Base-by-base conservation (phyloP, 1,139 yeast species). In the Spathaspora sp. region DNA sequence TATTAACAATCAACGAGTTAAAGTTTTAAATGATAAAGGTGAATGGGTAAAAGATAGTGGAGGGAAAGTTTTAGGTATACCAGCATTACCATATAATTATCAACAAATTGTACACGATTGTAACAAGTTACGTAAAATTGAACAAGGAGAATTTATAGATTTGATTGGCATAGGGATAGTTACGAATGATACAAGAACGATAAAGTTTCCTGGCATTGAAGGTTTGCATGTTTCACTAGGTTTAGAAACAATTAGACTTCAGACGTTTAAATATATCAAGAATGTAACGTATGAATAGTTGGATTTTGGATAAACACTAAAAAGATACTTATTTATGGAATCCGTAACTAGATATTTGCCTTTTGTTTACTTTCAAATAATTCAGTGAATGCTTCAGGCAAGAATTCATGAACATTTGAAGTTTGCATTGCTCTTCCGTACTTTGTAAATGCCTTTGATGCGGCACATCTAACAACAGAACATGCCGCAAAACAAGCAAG, bases 361-460 rank as follows among this genome's bases (percentile, higher is more conserved):
- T 31, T 31, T 4, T 31, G 16, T 5, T 31, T 31, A 13, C 36
- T 27, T 29, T 59, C 70, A 55, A 79, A 83, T 7, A 84, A 57
- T 38, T 76, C 78, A n/a, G 58, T 57, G 57, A 76, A 89, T 0
- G 93, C 84, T 9, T 70, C 71, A 1, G 89, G 87, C 23, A 91
- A 81, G 50, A 74, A 77, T 46, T 78, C 75, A 51, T 90, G 90
- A 24, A 93, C 68, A 61, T 90, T 88, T 2, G 91, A 81, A 0
- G 99, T 89, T 59, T 89, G 89, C 86, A 90, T 84, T 4, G 95
- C 78, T 44, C 99, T 71, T 2, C 89, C 89, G 49, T 82, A 76
- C 43, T 72, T 70, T 24, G 70, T 67, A 58, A 72, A 93, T 0
- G 98, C 97, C 51, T 73, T 68, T 23, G 67, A 60, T 1, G 90